Conservation (phyloP, 2,329 filamentous ascomycete genomes). For the Coleophoma crateriformis region DNA sequence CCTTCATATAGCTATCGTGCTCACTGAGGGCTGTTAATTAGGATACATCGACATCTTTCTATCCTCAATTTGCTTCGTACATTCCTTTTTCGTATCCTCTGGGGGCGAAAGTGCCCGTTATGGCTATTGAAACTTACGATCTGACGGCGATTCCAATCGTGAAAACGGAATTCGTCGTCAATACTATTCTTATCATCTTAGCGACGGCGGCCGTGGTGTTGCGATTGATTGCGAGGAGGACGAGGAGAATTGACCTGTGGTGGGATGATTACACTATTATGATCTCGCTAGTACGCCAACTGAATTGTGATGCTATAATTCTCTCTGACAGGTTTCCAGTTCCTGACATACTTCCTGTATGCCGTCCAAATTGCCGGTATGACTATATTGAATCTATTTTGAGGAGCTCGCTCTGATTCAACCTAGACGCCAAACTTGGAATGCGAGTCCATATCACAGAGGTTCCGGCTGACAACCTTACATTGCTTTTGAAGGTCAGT, state of each 20-base stretch:
- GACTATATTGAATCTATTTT: no score
- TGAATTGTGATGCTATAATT: neutral
- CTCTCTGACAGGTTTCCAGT: neutral
- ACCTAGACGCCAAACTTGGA: neutral
- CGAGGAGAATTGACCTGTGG: conserved; percentile 16
- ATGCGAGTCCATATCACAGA: neutral
- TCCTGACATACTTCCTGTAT: neutral
- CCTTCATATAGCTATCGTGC: no score
- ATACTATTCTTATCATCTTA: neutral
- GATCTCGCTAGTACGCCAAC: conserved; percentile 3
- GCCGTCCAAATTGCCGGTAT: neutral
- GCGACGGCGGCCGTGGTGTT: neutral
- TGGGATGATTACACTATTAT: conserved; percentile 34
- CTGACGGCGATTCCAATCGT: neutral
- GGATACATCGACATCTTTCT: no score
- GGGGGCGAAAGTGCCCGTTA: no score
- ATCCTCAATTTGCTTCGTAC: no score
- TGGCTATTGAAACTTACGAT: neutral
- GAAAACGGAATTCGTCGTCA: neutral
- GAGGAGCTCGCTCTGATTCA: no score
- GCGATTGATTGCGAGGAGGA: neutral
- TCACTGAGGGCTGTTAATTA: no score
- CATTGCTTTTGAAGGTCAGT: neutral
- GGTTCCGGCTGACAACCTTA: neutral
- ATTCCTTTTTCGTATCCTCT: no score